phyloP scores from a whole-genome alignment of 2,329 filamentous ascomycete genomes.

The Penicillium sp. region DNA sequence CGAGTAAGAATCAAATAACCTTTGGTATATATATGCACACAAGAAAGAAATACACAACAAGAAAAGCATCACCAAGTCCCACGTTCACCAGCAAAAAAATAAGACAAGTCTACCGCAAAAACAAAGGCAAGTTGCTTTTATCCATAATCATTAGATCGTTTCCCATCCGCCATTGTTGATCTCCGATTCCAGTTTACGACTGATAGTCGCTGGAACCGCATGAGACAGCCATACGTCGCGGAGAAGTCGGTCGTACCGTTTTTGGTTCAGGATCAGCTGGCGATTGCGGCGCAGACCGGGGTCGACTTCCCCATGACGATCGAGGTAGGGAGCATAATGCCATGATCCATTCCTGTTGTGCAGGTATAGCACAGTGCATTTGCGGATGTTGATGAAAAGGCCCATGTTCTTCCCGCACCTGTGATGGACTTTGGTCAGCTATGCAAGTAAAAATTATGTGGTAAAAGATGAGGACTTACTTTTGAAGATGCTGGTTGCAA shows the following conservation, averaged over 20 bases:
- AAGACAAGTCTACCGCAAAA: constrained; percentile 1
- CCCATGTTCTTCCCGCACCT: constrained; percentile 86
- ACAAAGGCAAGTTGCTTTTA: constrained; percentile 6
- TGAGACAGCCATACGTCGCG: constrained; percentile 82
- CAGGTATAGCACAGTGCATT: constrained; percentile 85
- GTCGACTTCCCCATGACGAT: constrained; percentile 92
- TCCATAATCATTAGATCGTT: constrained; percentile 44
- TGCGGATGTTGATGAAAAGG: constrained; percentile 94
- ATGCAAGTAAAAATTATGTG: constrained; percentile 5
- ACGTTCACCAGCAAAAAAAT: too few species aligned
- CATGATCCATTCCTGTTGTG: constrained; percentile 78
- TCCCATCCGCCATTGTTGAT: constrained; percentile 98
- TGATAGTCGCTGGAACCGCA: constrained; percentile 81
- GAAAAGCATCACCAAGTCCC: too few species aligned
- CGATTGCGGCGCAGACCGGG: constrained; percentile 80
- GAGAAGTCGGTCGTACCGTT: constrained; percentile 82
- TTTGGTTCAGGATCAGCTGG: constrained; percentile 88
- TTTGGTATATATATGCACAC: too few species aligned
- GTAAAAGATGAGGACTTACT: constrained; percentile 50
- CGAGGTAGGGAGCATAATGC: constrained; percentile 83
- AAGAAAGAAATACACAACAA: neutral
- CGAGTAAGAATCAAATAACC: too few species aligned
- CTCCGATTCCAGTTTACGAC: constrained; percentile 83
- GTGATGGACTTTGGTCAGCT: too few species aligned
- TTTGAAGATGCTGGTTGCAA: constrained; percentile 82